These are phyloP conservation scores for Saccharomyces hybrid DNA, from an alignment of 1,139 yeast genomes.

Conservation along the genomic window DNA sequence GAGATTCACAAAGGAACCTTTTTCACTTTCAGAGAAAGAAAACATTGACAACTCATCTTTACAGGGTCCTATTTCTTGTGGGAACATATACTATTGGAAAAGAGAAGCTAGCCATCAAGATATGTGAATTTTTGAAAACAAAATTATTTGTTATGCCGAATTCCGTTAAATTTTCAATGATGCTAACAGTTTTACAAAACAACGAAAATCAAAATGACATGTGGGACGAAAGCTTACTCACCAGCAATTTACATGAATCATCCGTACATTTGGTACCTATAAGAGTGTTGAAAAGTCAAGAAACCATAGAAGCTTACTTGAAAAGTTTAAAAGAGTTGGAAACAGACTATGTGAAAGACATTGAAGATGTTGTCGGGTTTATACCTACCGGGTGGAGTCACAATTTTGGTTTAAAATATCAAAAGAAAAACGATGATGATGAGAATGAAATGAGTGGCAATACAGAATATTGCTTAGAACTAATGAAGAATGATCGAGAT, in stretches of 20 bases:
- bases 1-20: constrained; percentile 36
- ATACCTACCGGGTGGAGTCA: constrained; percentile 81
- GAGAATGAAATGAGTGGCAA: constrained; percentile 11
- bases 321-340: constrained; percentile 37
- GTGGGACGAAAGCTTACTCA: constrained; percentile 28
- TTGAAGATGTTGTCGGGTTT: constrained; percentile 51
- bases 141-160: constrained; percentile 18
- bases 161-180: constrained; percentile 13
- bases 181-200: constrained; percentile 8
- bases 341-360: background rate
- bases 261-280: constrained; percentile 68
- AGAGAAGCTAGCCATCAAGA: constrained; percentile 62
- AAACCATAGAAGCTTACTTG: constrained; percentile 42
- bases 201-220: constrained; percentile 5
- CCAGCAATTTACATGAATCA: constrained; percentile 41
- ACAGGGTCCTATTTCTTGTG: constrained; percentile 51
- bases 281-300: constrained; percentile 38
- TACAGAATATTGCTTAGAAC: constrained; percentile 10
- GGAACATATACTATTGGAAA: constrained; percentile 93
- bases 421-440: background rate
- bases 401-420: constrained; percentile 11
- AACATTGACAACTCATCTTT: constrained; percentile 3
- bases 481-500: constrained; percentile 9
- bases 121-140: constrained; percentile 19
- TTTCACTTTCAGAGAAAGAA: constrained; percentile 33